Percentiles rank a stretch among this genome's conserved stretches.
Evolutionary conservation across 257 asterid genomes (phyloP).

Genomic region (Solanum neorickii): DNA sequence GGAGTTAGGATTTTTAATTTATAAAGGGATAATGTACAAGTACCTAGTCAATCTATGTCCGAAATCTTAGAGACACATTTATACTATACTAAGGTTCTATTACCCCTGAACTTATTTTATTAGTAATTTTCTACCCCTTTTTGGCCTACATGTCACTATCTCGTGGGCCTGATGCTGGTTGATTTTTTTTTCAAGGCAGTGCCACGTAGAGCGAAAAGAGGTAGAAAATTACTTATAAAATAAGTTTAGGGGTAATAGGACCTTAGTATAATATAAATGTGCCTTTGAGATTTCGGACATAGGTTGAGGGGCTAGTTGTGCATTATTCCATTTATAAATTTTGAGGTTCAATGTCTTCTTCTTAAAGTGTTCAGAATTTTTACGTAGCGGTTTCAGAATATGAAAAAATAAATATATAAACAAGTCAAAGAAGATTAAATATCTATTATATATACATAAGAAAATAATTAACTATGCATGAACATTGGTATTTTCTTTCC

Average conservation of each 20-base stretch:
- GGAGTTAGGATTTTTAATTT: neutral
- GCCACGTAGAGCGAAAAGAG: fast-evolving
- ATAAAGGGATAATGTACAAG: neutral
- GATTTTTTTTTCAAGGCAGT: no score
- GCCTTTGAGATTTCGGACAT: no score
- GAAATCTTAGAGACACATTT: fast-evolving
- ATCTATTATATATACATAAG: neutral
- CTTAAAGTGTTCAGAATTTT: neutral
- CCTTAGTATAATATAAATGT: no score
- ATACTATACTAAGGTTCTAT: no score
- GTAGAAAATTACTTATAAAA: no score
- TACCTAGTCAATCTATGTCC: no score
- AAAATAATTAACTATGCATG: neutral
- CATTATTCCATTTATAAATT: neutral
- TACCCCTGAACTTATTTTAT: no score
- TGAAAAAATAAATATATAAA: neutral
- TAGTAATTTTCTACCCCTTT: fast-evolving
- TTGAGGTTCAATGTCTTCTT: neutral
- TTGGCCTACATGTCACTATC: fast-evolving
- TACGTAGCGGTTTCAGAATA: neutral
- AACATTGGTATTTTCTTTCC: neutral
- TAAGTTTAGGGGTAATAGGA: no score
- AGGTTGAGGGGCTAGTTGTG: no score
- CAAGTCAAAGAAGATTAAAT: neutral
- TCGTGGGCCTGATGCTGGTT: no score